Evolutionary conservation across 805 yeast genomes (phyloP).

Genomic region (Wickerhamia fluorescens): DNA sequence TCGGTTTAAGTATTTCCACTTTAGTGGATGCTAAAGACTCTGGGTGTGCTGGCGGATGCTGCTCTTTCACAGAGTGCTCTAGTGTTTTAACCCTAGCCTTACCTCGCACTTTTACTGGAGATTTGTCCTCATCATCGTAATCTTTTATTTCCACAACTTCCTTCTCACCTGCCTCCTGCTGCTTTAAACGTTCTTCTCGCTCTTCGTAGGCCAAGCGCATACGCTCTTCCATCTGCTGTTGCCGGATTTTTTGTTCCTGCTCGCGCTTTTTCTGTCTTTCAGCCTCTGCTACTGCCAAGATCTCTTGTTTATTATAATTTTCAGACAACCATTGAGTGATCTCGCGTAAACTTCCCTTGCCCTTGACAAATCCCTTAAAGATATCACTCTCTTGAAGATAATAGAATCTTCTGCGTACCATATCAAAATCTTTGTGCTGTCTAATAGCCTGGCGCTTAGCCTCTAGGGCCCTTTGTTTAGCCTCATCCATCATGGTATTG

Average conservation of each 20-base stretch:
- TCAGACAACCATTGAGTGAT: conserved; percentile 32
- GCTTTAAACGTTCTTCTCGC: conserved; percentile 5
- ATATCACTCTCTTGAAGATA: conserved; percentile 36
- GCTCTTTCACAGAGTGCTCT: conserved; percentile 12
- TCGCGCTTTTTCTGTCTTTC: conserved; percentile 7
- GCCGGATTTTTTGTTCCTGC: conserved; percentile 8
- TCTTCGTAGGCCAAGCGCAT: conserved; percentile 11
- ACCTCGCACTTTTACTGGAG: conserved; percentile 29
- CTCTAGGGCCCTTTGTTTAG: conserved; percentile 19
- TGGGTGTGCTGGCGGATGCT: conserved; percentile 3
- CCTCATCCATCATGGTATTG: conserved; percentile 5
- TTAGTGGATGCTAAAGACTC: conserved; percentile 21
- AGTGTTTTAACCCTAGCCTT: conserved; percentile 22
- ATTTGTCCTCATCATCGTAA: conserved; percentile 29
- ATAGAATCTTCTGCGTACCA: conserved; percentile 27
- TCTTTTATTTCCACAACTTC: neutral
- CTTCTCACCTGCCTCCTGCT: conserved; percentile 4
- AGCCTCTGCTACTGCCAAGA: conserved; percentile 13
- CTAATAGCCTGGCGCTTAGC: conserved; percentile 29
- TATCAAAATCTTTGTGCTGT: conserved; percentile 32
- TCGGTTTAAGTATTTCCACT: conserved; percentile 33
- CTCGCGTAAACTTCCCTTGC: conserved; percentile 35
- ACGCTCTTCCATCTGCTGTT: conserved; percentile 8
- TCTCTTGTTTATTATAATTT: conserved; percentile 21
- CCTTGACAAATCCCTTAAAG: conserved; percentile 36